Percentiles rank a stretch among this genome's conserved stretches.
Evolutionary conservation across 306 rosid genomes (phyloP).

Genomic region (Cucumis sativus): Cucumber_9930_V3 NC_026660.2:4859001-4859500

Average conservation of each 20-base stretch:
- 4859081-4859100: constrained; percentile 34
- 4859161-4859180: constrained; percentile 89
- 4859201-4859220: constrained; percentile 54
- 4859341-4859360: constrained; percentile 15
- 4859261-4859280: constrained; percentile 29
- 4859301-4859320: constrained; percentile 17
- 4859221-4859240: constrained; percentile 32
- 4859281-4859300: constrained; percentile 11
- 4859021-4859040: constrained; percentile 33
- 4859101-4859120: constrained; percentile 63
- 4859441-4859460: constrained; percentile 14
- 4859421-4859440: constrained; percentile 20
- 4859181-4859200: constrained; percentile 71
- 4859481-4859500: constrained; percentile 33
- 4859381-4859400: constrained; percentile 15
- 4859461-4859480: constrained; percentile 14
- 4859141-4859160: constrained; percentile 53
- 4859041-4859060: constrained; percentile 65
- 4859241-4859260: constrained; percentile 70
- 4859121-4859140: constrained; percentile 49
- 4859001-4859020: constrained; percentile 18
- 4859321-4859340: constrained; percentile 5
- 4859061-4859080: constrained; percentile 25
- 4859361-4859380: constrained; percentile 17
- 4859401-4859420: constrained; percentile 23